Evolutionary conservation across 805 yeast genomes (phyloP), one percentile per base, ranked within the genome.

Genomic region (Sungouiella thailandica): DNA sequence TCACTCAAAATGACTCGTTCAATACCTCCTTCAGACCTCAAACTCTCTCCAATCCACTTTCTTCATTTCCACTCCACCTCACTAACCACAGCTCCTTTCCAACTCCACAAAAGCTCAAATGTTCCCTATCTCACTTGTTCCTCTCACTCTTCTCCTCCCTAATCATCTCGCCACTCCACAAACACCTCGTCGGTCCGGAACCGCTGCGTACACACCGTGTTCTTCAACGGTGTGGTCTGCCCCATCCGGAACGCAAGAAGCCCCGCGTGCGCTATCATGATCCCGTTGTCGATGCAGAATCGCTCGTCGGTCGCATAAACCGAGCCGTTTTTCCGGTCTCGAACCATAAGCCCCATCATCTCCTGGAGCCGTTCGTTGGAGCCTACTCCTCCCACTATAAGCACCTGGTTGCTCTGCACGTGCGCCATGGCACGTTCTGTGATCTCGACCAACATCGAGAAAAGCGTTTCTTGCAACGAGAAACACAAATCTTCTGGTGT

Each of bases 361-460:
- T 85, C 80, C 55, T 93, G 98, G 40, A 93, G 64, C 41, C 97
- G 59, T 45, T 79, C 82, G 53, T 93, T 93, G 47, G 95, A 87
- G 0, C 98, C 98, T n/a, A 93, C 98, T 16, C 98, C 98, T 9
- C 98, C 98, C 2, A 93, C 98, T 32, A 93, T 86, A 31, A 93
- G 66, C 13, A 93, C 98, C 55, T 89, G 95, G 40, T 75, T 74
- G 3, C 94, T 74, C 47, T 81, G 80, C 3, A 90, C 97, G 53
- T 93, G 98, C 0, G 98, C 98, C 95, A 93, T 84, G 2, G 98
- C 98, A 25, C 98, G 70, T 55, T 93, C 98, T 0, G 98, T 93
- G 47, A 93, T 93, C 58, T 93, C 98, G 12, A 93, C 97, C 40
- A 93, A 71, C 98, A 93, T 93, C 8, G 97, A 88, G 57, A 84